phyloP scores from a whole-genome alignment of 495 filamentous ascomycete species.

The Ramalina peruviana region DNA sequence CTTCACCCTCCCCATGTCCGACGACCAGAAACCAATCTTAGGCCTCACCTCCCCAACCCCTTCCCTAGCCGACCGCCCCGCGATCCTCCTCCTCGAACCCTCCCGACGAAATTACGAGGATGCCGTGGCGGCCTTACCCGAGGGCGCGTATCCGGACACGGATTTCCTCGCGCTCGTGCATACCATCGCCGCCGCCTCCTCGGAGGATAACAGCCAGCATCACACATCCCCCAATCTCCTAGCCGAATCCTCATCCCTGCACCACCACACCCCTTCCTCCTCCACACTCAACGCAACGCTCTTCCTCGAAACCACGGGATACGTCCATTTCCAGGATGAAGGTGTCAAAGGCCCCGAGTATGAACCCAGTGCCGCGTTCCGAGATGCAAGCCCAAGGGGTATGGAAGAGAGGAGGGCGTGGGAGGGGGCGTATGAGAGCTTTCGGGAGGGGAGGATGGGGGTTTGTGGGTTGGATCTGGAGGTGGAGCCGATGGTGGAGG shows the following conservation, averaged over 20 bases:
- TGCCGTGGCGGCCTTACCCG: conserved; percentile 2
- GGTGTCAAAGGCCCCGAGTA: conserved; percentile 32
- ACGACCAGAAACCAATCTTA: conserved; percentile 10
- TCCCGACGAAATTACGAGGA: conserved; percentile 9
- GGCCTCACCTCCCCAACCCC: conserved; percentile 9
- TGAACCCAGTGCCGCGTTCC: conserved; percentile 21
- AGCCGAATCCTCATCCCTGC: conserved; percentile 9
- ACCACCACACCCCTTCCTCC: conserved; percentile 3
- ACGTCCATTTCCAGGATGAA: conserved; percentile 29
- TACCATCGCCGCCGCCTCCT: conserved; percentile 9
- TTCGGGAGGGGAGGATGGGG: conserved; percentile 20
- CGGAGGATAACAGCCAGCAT: conserved; percentile 13
- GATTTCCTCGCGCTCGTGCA: conserved; percentile 10
- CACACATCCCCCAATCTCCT: conserved; percentile 12
- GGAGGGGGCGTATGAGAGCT: conserved; percentile 23
- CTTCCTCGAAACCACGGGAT: conserved; percentile 24
- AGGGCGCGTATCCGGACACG: conserved; percentile 9
- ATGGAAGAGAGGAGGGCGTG: conserved; percentile 30
- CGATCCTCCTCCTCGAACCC: conserved; percentile 14
- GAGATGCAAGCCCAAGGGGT: conserved; percentile 22
- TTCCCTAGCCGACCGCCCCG: not conserved
- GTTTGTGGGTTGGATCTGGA: conserved; percentile 26
- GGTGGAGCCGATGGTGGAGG: not conserved
- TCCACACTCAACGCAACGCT: conserved; percentile 25
- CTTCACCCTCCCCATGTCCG: conserved; percentile 24